phyloP scores from a whole-genome alignment of 352 stramenopile genomes.

The Plasmopara halstedii region DNA sequence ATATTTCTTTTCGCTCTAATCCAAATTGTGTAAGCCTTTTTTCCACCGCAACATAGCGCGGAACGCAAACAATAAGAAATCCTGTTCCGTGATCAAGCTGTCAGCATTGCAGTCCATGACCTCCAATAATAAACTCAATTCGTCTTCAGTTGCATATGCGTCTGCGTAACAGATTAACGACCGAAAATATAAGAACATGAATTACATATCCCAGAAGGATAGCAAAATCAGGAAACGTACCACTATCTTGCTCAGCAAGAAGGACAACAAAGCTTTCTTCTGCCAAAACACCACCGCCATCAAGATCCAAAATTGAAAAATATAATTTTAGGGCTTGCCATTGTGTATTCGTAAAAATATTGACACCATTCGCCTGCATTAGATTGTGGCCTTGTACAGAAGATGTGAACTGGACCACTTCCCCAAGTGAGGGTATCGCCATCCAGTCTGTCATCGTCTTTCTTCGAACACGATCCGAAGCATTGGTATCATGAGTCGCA shows the following conservation, averaged over 20 bases:
- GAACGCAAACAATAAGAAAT: slow-evolving; percentile 80
- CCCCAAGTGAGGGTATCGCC: slow-evolving; percentile 25
- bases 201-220: not conserved
- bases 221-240: slow-evolving; percentile 26
- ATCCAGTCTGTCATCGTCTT: slow-evolving; percentile 38
- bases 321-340: slow-evolving; percentile 75
- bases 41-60: slow-evolving; percentile 60
- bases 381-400: slow-evolving; percentile 24
- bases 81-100: slow-evolving; percentile 63
- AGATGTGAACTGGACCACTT: slow-evolving; percentile 20
- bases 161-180: slow-evolving; percentile 25
- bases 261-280: slow-evolving; percentile 80
- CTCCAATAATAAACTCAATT: slow-evolving; percentile 70
- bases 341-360: slow-evolving; percentile 62
- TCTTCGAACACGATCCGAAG: slow-evolving; percentile 19
- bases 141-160: slow-evolving; percentile 76
- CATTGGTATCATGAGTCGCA: slow-evolving; percentile 17
- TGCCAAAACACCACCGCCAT: slow-evolving; percentile 57
- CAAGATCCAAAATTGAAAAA: slow-evolving; percentile 62
- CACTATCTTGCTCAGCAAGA: slow-evolving; percentile 70
- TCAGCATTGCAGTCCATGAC: slow-evolving; percentile 75
- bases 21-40: slow-evolving; percentile 30
- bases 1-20: slow-evolving; percentile 8
- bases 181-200: slow-evolving; percentile 2
- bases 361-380: slow-evolving; percentile 21